phyloP scores from a whole-genome alignment of 2,329 filamentous ascomycete genomes.

The Knufia petricola region DNA sequence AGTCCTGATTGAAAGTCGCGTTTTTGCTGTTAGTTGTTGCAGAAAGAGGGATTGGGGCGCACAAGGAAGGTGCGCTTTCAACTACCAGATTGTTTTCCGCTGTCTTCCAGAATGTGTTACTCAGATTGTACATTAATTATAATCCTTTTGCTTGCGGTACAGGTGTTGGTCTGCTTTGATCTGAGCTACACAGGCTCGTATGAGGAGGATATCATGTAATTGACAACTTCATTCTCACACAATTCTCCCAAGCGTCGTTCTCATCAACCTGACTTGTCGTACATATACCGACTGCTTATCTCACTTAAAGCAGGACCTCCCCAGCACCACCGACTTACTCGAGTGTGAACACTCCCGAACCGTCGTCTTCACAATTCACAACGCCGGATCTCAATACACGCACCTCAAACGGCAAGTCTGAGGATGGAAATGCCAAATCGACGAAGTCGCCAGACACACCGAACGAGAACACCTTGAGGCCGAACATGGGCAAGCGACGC shows the following conservation, averaged over 20 bases:
- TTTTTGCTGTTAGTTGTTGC: background rate
- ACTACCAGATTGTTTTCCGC: background rate
- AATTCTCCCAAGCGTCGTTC: too few species aligned
- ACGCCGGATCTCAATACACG: background rate
- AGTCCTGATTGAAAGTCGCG: slow-evolving; percentile 5
- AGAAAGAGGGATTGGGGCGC: background rate
- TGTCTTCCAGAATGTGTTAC: background rate
- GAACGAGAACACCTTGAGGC: background rate
- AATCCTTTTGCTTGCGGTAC: background rate
- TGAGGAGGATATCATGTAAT: too few species aligned
- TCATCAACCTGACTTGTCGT: slow-evolving; percentile 1
- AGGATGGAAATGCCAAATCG: background rate
- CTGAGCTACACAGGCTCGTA: too few species aligned
- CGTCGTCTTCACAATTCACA: background rate
- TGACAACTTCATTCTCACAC: background rate
- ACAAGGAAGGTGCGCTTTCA: background rate
- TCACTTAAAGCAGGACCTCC: slow-evolving; percentile 9
- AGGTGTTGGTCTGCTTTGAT: background rate
- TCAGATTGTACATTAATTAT: background rate
- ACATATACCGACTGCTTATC: slow-evolving; percentile 5
- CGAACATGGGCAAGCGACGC: background rate
- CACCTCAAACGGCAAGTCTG: background rate
- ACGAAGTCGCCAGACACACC: slow-evolving; percentile 5
- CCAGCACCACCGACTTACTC: slow-evolving; percentile 8
- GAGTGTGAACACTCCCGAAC: background rate